Evolutionary conservation across 78 protist genomes (phyloP), one percentile per base, ranked within the genome.

Genomic region (Protostelium mycophagum): DNA sequence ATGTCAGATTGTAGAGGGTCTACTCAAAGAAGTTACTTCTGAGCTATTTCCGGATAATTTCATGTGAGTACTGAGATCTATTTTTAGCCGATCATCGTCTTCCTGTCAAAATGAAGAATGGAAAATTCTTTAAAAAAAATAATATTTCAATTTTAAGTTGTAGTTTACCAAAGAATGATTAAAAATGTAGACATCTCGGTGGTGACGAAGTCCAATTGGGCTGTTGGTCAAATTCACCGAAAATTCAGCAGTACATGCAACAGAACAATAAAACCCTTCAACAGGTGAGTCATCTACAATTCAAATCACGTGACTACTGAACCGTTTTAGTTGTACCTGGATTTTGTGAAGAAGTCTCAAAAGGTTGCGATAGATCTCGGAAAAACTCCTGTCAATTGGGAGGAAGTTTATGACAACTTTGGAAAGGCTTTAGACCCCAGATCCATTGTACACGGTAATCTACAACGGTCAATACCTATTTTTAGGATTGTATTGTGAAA

Each of bases 181-280:
- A 92, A 28, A 0, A n/a, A 51, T 51, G 31, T 16, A 51, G 73
- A 39, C 98, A 97, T 94, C 86, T 96, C 51, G 98, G 98, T 34
- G 97, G 96, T 63, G 98, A 97, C 92, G 99, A 98, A 90, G 96
- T 98, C n/a, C 73, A 90, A 86, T 51, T 91, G 34, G 63, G 28
- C n/a, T 98, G 98, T 89, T 98, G 99, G 99, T 0, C 0, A 34
- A 28, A 37, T 38, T 36, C 85, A 36, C 93, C 85, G 1, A 0
- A 28, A 0, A 83, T 97, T 51, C 73, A 25, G 16, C 73, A 51
- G 16, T 16, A 51, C 73, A 51, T 16, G 73, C 5, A 25, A 5
- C 73, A 51, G 16, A 25, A 51, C 73, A 51, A 51, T 16, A 51
- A 51, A 16, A 51, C 73, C 31, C 73, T 51, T 25, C 73, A 51